phyloP scores from a whole-genome alignment of 2,329 filamentous ascomycete species.

The Cladophialophora bantiana region DNA sequence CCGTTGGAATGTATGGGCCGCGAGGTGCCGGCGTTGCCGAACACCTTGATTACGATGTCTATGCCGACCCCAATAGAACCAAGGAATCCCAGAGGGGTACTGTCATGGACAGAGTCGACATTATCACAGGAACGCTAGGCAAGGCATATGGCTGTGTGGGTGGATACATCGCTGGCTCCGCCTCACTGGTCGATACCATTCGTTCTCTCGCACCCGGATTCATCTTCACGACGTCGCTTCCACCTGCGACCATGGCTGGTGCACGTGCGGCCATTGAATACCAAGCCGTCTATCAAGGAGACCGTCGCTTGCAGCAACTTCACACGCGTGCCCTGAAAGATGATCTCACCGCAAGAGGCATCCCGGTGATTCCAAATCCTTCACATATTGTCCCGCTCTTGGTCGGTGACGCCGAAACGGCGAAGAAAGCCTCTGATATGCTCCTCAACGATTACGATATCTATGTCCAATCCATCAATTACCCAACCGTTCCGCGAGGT shows the following conservation, averaged over 20 bases:
- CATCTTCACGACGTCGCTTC: constrained; percentile 97
- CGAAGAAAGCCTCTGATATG: constrained; percentile 90
- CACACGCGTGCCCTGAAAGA: constrained; percentile 96
- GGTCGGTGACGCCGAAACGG: constrained; percentile 90
- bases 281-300: constrained; percentile 82
- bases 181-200: constrained; percentile 87
- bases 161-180: constrained; percentile 92
- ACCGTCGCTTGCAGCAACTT: constrained; percentile 90
- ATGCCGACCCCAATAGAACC: constrained; percentile 72
- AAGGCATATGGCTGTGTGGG: constrained; percentile 98
- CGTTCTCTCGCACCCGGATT: constrained; percentile 95
- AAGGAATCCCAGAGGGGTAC: constrained; percentile 67
- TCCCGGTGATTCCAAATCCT: constrained; percentile 97
- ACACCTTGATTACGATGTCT: constrained; percentile 91
- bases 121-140: constrained; percentile 95
- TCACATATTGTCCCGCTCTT: constrained; percentile 95
- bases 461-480: constrained; percentile 99
- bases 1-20: constrained; percentile 98
- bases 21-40: constrained; percentile 95
- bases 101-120: constrained; percentile 94
- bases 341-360: constrained; percentile 76
- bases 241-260: constrained; percentile 95
- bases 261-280: constrained; percentile 92
- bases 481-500: constrained; percentile 96
- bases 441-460: constrained; percentile 89